A percentile compares a stretch with the other conserved stretches of the same genome.
Conservation (phyloP, 306 rosid genomes). For the Quercus berberidifolia region DNA sequence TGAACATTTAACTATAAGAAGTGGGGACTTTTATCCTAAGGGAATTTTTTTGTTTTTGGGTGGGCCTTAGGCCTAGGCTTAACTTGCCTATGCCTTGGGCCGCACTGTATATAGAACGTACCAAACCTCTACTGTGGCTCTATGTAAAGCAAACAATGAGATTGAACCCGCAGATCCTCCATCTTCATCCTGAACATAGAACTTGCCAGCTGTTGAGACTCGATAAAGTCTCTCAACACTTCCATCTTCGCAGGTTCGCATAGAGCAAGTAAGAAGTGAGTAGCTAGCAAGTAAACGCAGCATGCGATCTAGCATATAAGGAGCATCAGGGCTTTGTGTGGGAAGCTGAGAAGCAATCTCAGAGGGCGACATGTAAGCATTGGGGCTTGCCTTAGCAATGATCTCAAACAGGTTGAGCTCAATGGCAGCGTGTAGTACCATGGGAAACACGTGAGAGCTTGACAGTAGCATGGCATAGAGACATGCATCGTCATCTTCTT, state of each 20-base stretch:
- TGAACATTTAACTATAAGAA: rapidly evolving
- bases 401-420: conserved; percentile 31
- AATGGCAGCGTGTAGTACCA: conserved; percentile 22
- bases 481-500: conserved; percentile 12
- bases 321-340: neutral
- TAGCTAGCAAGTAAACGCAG: conserved; percentile 17
- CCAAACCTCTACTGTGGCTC: neutral
- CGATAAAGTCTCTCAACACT: neutral
- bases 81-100: too few species aligned
- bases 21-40: rapidly evolving
- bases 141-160: neutral
- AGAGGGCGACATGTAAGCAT: conserved; percentile 5
- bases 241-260: neutral
- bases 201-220: conserved; percentile 14
- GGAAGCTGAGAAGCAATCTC: conserved; percentile 21
- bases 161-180: conserved; percentile 5
- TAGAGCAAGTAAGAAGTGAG: conserved; percentile 12
- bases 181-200: conserved; percentile 5
- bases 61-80: too few species aligned
- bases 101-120: neutral
- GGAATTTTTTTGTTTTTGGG: too few species aligned
- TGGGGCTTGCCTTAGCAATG: neutral
- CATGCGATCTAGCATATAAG: conserved; percentile 21
- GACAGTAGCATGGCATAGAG: conserved; percentile 7
- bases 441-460: neutral